Percentiles rank a stretch among this genome's conserved stretches.
phyloP scores from a whole-genome alignment of 371 early-diverging fungal species.

The Thermomucor indicae-seudaticae region DNA sequence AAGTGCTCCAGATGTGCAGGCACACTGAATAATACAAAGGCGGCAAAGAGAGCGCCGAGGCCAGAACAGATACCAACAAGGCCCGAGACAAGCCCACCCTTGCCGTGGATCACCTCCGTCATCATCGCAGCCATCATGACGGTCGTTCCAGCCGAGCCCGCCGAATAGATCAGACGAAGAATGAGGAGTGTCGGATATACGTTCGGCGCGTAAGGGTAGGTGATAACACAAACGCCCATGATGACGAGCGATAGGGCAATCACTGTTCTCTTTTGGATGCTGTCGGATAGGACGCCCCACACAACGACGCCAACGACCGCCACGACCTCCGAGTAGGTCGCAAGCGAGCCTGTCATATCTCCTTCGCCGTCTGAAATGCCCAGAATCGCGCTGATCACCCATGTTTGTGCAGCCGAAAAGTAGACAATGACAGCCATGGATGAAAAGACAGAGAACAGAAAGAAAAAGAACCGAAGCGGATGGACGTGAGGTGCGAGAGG shows the following conservation, averaged over 20 bases:
- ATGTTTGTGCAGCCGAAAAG: conserved; percentile 25
- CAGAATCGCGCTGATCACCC: conserved; percentile 20
- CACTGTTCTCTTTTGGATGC: conserved; percentile 13
- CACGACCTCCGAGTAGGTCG: conserved; percentile 63
- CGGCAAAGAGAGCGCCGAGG: conserved; percentile 47
- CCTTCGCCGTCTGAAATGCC: conserved; percentile 12
- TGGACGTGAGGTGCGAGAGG: conserved; percentile 28
- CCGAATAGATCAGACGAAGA: conserved; percentile 47
- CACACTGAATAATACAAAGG: conserved; percentile 36
- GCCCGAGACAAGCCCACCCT: conserved; percentile 48
- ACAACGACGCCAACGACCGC: conserved; percentile 30
- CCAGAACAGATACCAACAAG: conserved; percentile 52
- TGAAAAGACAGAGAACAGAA: conserved; percentile 28
- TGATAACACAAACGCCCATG: conserved; percentile 47
- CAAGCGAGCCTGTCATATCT: conserved; percentile 37
- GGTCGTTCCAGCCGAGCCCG: conserved; percentile 67
- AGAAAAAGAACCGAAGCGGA: conserved; percentile 28
- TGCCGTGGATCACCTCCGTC: conserved; percentile 45
- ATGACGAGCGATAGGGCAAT: conserved; percentile 21
- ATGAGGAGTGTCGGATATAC: conserved; percentile 55
- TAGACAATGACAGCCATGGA: conserved; percentile 30
- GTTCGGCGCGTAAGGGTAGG: conserved; percentile 43
- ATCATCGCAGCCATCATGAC: conserved; percentile 67
- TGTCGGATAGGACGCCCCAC: conserved; percentile 25
- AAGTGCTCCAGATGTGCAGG: conserved; percentile 31